Conservation (phyloP, 2,329 filamentous ascomycete species). For the Hypoxylon sp. region DNA sequence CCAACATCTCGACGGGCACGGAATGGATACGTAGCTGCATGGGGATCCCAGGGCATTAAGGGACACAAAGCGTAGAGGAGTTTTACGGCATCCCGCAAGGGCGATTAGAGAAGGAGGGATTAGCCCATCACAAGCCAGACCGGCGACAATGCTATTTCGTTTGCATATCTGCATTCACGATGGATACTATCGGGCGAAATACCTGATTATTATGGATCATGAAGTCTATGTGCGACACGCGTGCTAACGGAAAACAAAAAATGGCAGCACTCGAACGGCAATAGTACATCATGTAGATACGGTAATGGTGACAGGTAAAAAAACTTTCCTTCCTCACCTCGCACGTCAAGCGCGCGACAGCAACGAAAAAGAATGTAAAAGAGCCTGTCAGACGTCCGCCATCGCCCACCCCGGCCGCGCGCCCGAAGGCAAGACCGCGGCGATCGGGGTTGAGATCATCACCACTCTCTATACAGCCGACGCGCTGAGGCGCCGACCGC, state of each 20-base stretch:
- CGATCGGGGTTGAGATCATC: slow-evolving; percentile 88
- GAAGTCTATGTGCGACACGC: too few species aligned
- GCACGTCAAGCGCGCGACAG: slow-evolving; percentile 54
- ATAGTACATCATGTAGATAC: too few species aligned
- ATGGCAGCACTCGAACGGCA: too few species aligned
- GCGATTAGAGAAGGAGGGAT: background rate
- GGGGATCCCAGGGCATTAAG: slow-evolving; percentile 4
- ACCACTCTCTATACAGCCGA: slow-evolving; percentile 87
- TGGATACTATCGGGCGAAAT: background rate
- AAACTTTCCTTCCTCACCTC: slow-evolving; percentile 62
- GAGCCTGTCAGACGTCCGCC: slow-evolving; percentile 89
- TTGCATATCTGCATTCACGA: background rate
- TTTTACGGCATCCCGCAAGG: slow-evolving; percentile 23
- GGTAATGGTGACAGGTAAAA: too few species aligned
- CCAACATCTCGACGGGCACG: slow-evolving; percentile 13
- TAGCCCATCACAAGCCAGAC: slow-evolving; percentile 19
- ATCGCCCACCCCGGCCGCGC: slow-evolving; percentile 78
- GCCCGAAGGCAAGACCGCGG: slow-evolving; percentile 77
- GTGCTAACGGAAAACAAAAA: too few species aligned
- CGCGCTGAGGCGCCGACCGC: too few species aligned
- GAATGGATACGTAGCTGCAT: slow-evolving; percentile 13
- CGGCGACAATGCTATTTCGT: slow-evolving; percentile 28
- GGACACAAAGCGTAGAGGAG: slow-evolving; percentile 4
- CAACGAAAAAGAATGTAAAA: slow-evolving; percentile 64
- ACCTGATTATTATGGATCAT: too few species aligned